A percentile compares a stretch with the other conserved stretches of the same genome.
phyloP scores from a whole-genome alignment of 768 basidiomycete genomes.

The Hygrophoropsis aurantiaca region DNA sequence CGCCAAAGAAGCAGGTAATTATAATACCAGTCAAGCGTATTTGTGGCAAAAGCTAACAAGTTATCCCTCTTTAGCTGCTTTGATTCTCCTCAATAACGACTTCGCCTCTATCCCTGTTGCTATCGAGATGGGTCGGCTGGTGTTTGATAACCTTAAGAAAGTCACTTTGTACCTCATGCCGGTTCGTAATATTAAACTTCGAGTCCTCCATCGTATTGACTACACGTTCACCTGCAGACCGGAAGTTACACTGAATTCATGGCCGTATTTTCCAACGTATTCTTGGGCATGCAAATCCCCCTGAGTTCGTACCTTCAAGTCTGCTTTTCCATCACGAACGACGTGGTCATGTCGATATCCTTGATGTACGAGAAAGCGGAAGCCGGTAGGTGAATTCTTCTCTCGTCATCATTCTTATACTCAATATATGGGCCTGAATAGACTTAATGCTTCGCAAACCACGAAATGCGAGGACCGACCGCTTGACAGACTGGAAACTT shows the following conservation, averaged over 20 bases:
- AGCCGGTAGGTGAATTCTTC: conserved; percentile 19
- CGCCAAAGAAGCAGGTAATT: conserved; percentile 47
- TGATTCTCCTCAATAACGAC: conserved; percentile 50
- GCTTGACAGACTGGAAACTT: conserved; percentile 48
- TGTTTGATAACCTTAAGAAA: conserved; percentile 53
- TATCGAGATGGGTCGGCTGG: conserved; percentile 49
- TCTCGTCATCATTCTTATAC: background rate
- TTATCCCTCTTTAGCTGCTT: conserved; percentile 17
- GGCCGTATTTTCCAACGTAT: conserved; percentile 49
- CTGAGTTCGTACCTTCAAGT: conserved; percentile 49
- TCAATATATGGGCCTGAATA: conserved; percentile 7
- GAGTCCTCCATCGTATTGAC: conserved; percentile 1
- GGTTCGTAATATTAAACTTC: conserved; percentile 7
- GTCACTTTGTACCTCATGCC: conserved; percentile 35
- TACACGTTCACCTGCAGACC: conserved; percentile 20
- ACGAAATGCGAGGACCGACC: conserved; percentile 43
- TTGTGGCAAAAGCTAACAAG: background rate
- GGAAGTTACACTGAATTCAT: conserved; percentile 53
- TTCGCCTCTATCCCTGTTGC: conserved; percentile 51
- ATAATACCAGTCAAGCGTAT: background rate
- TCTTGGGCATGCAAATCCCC: conserved; percentile 51
- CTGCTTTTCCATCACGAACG: conserved; percentile 46
- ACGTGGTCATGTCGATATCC: conserved; percentile 42
- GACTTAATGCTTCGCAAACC: conserved; percentile 42
- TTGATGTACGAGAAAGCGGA: conserved; percentile 46